Conservation (phyloP, 352 stramenopile species). For the Elongisporangium senticosum region DNA sequence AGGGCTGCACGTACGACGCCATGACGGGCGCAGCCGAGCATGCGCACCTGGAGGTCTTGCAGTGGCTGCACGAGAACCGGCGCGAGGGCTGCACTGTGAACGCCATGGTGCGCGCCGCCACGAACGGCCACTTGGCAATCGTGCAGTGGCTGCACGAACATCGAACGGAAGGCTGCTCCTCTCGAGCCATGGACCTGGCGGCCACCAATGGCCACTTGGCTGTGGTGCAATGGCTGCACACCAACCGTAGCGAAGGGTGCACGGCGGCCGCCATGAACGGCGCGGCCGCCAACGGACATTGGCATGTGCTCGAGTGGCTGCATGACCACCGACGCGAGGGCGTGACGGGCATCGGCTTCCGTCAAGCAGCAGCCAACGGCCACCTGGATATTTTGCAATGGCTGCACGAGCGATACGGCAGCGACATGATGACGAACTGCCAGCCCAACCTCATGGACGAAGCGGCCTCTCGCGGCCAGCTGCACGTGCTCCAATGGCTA, state of each 20-base stretch:
- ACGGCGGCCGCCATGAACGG: conserved; percentile 43
- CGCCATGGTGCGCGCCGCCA: conserved; percentile 43
- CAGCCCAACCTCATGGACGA: conserved; percentile 38
- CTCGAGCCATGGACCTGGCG: conserved; percentile 37
- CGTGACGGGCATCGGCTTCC: conserved; percentile 24
- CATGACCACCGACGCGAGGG: conserved; percentile 35
- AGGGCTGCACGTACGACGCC: conserved; percentile 31
- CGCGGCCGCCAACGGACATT: conserved; percentile 32
- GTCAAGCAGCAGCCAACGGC: conserved; percentile 31
- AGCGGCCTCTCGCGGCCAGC: conserved; percentile 25
- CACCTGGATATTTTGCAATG: conserved; percentile 33
- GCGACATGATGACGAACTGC: conserved; percentile 13
- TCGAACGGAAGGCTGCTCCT: conserved; percentile 27
- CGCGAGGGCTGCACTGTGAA: conserved; percentile 30
- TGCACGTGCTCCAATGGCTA: conserved; percentile 34
- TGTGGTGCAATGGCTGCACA: conserved; percentile 45
- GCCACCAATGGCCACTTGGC: conserved; percentile 47
- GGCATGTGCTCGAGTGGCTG: conserved; percentile 53
- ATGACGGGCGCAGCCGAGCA: conserved; percentile 34
- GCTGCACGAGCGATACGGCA: conserved; percentile 23
- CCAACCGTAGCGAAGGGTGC: conserved; percentile 28
- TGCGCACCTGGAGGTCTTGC: conserved; percentile 28
- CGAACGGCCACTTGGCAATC: conserved; percentile 35
- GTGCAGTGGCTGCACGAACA: conserved; percentile 41
- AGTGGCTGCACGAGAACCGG: conserved; percentile 29